phyloP scores from a whole-genome alignment of 2,329 filamentous ascomycete genomes.

The Myriosclerotinia duriaeana region DNA sequence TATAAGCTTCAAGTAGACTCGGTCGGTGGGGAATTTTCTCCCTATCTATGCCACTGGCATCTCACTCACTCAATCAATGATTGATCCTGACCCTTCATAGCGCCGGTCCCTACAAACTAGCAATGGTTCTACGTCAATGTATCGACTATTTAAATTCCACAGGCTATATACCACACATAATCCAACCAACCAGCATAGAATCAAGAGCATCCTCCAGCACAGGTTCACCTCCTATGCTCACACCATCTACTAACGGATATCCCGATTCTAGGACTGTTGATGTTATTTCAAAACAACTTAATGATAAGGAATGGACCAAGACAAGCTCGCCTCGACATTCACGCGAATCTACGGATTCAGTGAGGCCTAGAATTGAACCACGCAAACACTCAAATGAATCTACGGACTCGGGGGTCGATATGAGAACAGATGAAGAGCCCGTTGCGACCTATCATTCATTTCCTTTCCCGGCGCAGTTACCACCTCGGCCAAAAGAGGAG shows the following conservation, averaged over 20 bases:
- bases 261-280: not conserved
- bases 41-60: not conserved
- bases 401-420: not conserved
- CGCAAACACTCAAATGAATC: conserved; percentile 9
- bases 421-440: not conserved
- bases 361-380: not conserved
- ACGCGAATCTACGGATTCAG: not conserved
- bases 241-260: not conserved
- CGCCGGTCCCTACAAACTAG: conserved; percentile 32
- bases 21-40: not conserved
- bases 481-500: not conserved
- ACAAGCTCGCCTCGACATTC: not conserved
- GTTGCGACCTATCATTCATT: not conserved
- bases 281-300: not conserved
- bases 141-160: conserved; percentile 24
- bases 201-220: not conserved
- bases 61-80: not conserved
- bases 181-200: not conserved
- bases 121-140: conserved; percentile 26
- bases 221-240: not conserved
- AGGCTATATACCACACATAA: not conserved
- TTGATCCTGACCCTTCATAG: conserved; percentile 23
- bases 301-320: not conserved
- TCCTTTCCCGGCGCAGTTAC: not conserved
- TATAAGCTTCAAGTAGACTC: too few species aligned